phyloP scores from a whole-genome alignment of 805 yeast species.

The Komagataella ulmi region DNA sequence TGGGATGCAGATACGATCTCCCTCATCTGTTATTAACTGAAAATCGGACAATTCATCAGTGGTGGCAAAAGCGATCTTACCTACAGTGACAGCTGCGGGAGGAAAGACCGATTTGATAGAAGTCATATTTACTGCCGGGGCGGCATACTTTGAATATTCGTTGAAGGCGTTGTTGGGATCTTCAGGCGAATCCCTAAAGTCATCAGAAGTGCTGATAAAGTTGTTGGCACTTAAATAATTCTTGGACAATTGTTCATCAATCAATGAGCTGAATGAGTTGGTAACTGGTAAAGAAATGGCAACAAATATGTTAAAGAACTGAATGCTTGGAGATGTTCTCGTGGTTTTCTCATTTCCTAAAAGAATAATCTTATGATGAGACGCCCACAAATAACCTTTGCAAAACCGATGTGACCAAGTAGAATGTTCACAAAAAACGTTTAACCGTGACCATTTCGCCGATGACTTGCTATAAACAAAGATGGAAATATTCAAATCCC shows the following conservation, averaged over 20 bases:
- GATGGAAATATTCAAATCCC: slow-evolving; percentile 30
- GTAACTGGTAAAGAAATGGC: slow-evolving; percentile 41
- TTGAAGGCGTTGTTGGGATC: slow-evolving; percentile 14
- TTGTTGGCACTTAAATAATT: not conserved
- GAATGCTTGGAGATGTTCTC: slow-evolving; percentile 28
- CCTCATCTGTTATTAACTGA: slow-evolving; percentile 58
- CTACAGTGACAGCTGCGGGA: slow-evolving; percentile 65
- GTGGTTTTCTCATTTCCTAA: slow-evolving; percentile 40
- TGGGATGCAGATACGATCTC: slow-evolving; percentile 54
- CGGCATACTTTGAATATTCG: slow-evolving; percentile 62
- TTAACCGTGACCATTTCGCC: slow-evolving; percentile 52
- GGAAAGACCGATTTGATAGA: slow-evolving; percentile 62
- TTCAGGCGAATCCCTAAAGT: not conserved
- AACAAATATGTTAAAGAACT: slow-evolving; percentile 32
- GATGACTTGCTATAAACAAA: slow-evolving; percentile 40
- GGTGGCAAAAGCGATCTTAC: slow-evolving; percentile 60
- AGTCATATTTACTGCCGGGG: slow-evolving; percentile 56
- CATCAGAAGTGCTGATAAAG: not conserved
- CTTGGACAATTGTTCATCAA: not conserved
- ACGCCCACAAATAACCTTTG: slow-evolving; percentile 62
- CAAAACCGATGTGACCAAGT: slow-evolving; percentile 45
- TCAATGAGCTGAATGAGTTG: slow-evolving; percentile 16
- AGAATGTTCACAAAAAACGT: slow-evolving; percentile 37
- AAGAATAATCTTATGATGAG: slow-evolving; percentile 59
- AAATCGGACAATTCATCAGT: slow-evolving; percentile 56